A percentile compares a stretch with the other conserved stretches of the same genome.
Conservation (phyloP, 768 basidiomycete genomes). For the Serendipita sp. region DNA sequence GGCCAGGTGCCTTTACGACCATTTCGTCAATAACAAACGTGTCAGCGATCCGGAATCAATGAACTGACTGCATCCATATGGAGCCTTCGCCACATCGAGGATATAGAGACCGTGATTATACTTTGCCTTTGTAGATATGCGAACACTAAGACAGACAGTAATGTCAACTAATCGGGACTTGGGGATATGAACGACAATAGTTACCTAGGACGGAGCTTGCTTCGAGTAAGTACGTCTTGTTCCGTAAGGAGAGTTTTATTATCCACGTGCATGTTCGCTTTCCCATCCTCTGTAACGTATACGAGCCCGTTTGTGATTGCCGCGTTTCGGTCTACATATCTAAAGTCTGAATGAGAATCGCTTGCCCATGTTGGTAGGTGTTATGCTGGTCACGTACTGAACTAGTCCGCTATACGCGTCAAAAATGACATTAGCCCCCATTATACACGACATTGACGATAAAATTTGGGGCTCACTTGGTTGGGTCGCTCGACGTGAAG, state of each 20-base stretch:
- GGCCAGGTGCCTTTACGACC: slow-evolving; percentile 53
- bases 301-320: slow-evolving; percentile 40
- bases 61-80: slow-evolving; percentile 69
- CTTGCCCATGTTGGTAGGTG: slow-evolving; percentile 2
- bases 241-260: slow-evolving; percentile 37
- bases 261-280: slow-evolving; percentile 64
- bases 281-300: slow-evolving; percentile 38
- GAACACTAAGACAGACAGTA: slow-evolving; percentile 36
- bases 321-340: slow-evolving; percentile 41
- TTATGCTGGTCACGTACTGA: slow-evolving; percentile 28
- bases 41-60: background rate
- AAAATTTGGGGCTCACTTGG: slow-evolving; percentile 30
- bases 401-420: slow-evolving; percentile 42
- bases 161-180: background rate
- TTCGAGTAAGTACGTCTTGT: slow-evolving; percentile 38
- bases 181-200: background rate
- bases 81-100: slow-evolving; percentile 66
- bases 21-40: background rate
- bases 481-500: slow-evolving; percentile 47
- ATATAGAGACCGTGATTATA: slow-evolving; percentile 74
- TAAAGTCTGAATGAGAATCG: slow-evolving; percentile 17
- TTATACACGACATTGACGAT: slow-evolving; percentile 9
- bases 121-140: slow-evolving; percentile 45
- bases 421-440: slow-evolving; percentile 11
- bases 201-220: slow-evolving; percentile 18